Conservation (phyloP, 768 basidiomycete genomes). For the Tulasnella sp. region DNA sequence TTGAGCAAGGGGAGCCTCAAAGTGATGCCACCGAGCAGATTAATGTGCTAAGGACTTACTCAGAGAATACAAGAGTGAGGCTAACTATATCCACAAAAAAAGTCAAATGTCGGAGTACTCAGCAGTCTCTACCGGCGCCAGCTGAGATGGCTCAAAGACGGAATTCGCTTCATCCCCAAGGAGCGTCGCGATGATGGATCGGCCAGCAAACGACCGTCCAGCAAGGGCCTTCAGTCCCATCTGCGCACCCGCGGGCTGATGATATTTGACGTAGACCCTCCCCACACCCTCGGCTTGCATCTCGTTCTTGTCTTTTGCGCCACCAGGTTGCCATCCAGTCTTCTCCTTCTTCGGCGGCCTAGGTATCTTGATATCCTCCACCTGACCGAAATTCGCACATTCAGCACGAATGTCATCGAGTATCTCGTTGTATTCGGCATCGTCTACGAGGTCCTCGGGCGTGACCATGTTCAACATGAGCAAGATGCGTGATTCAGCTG, state of each 20-base stretch:
- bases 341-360: slow-evolving; percentile 81
- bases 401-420: slow-evolving; percentile 92
- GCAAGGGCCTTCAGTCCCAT: slow-evolving; percentile 77
- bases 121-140: too few species aligned
- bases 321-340: slow-evolving; percentile 54
- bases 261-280: slow-evolving; percentile 88
- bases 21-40: background rate
- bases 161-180: slow-evolving; percentile 28
- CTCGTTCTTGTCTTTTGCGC: slow-evolving; percentile 46
- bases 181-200: slow-evolving; percentile 78
- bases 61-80: too few species aligned
- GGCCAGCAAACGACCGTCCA: slow-evolving; percentile 75
- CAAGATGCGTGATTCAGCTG: slow-evolving; percentile 63
- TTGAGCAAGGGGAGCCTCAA: background rate
- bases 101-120: too few species aligned
- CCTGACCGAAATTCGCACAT: slow-evolving; percentile 64
- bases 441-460: slow-evolving; percentile 78
- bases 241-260: slow-evolving; percentile 46
- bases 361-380: slow-evolving; percentile 81
- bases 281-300: slow-evolving; percentile 93
- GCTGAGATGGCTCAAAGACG: slow-evolving; percentile 1
- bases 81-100: too few species aligned
- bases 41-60: too few species aligned
- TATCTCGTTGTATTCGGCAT: slow-evolving; percentile 87
- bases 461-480: slow-evolving; percentile 99